Evolutionary conservation across 176 grass and related monocot genomes (phyloP), one percentile per base, ranked within the genome.

Genomic region (Echinochloa phyllopogon): DNA sequence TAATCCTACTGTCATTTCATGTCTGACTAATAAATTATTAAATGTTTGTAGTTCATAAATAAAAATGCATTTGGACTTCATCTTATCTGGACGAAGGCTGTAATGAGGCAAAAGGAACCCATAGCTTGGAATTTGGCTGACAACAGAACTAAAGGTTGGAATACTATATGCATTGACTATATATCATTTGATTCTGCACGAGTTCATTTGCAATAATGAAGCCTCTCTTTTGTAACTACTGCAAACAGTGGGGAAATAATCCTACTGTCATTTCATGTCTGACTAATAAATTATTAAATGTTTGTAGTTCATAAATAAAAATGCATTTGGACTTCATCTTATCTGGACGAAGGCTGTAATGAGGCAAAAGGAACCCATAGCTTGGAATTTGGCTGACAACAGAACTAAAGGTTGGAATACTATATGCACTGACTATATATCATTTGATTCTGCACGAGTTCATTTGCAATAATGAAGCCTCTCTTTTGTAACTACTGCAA

Each of bases 201-300:
- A 65, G 48, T 71, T 49, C 55, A 73, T 79, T 78, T 39, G 49
- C 10, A 72, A 29, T 56, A 25, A 72, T 23, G 52, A 33, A 65
- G 65, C 81, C 55, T 81, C 50, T 79, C 12, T 53, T 70, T 85
- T 83, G 29, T 47, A 70, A 65, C 45, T 60, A 65, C 24, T 73
- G 47, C 18, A 52, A 48, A 64, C 3, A 13, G 24, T 0, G 16
- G 20, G 8, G 60, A 36, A 24, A 11, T 2, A 2, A 47, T 79
- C 42, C 40, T 45, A 59, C 45, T 33, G 18, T 39, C 38, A 18
- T 56, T 81, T 81, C 65, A 17, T 78, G 83, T 47, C 39, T 77
- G 37, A 61, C 21, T 77, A 67, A 80, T 33, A 69, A 80, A 21
- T 11, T 68, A 52, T 80, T 51, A 29, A 48, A 20, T 48, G 23